Conservation (phyloP, 1,284 basidiomycete species). For the Fomes fomentarius region DNA sequence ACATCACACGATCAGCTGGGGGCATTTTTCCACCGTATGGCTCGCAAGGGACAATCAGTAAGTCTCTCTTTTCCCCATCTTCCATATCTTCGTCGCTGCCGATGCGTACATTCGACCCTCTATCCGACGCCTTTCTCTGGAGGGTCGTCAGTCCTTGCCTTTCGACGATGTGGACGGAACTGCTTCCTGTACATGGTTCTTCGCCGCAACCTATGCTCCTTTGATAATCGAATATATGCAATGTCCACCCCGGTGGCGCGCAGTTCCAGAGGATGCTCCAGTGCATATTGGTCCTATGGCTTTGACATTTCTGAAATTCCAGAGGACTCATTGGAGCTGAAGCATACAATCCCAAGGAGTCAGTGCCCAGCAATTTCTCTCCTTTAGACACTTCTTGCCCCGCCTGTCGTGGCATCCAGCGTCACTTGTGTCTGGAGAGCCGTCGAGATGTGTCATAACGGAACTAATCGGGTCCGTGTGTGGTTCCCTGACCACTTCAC, state of each 20-base stretch:
- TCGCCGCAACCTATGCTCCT: background rate
- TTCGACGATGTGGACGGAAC: background rate
- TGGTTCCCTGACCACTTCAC: background rate
- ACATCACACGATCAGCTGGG: constrained; percentile 63
- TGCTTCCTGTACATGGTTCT: background rate
- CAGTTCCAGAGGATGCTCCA: background rate
- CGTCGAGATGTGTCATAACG: background rate
- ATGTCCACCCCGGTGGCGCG: background rate
- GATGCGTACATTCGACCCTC: too few species aligned
- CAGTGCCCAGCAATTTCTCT: too few species aligned
- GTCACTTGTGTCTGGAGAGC: background rate
- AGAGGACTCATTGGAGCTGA: too few species aligned
- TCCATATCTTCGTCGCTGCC: constrained; percentile 14
- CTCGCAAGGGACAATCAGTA: constrained; percentile 75
- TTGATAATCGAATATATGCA: background rate
- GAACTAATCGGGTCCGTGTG: background rate
- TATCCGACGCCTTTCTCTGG: too few species aligned
- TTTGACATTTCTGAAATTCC: too few species aligned
- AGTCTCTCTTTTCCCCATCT: constrained; percentile 36
- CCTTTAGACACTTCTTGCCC: background rate
- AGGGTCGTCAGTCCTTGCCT: too few species aligned
- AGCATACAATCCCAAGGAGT: too few species aligned
- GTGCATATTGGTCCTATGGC: too few species aligned
- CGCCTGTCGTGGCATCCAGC: background rate
- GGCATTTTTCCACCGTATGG: constrained; percentile 90